Evolutionary conservation across 2,329 filamentous ascomycete species (phyloP).

Genomic region (Elsinoe arachidis): DNA sequence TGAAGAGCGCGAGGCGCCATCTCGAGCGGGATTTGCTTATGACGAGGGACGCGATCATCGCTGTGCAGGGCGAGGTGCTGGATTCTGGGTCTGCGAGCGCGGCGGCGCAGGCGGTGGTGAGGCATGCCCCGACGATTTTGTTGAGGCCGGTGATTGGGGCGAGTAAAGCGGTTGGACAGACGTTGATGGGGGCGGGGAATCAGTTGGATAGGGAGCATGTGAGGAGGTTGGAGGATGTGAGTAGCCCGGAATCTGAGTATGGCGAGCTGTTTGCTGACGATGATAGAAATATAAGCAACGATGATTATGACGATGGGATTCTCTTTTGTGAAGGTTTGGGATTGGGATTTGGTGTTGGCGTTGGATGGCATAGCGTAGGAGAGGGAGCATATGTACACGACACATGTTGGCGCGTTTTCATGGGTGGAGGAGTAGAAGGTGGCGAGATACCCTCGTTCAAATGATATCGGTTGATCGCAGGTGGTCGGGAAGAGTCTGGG

Average conservation of each 20-base stretch:
- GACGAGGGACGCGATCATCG: slow-evolving; percentile 85
- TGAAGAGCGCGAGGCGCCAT: slow-evolving; percentile 73
- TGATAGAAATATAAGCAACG: slow-evolving; percentile 16
- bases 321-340: not conserved
- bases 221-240: slow-evolving; percentile 78
- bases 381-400: not conserved
- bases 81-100: slow-evolving; percentile 75
- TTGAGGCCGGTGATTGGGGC: slow-evolving; percentile 85
- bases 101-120: slow-evolving; percentile 68
- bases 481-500: too few species aligned
- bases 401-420: not conserved
- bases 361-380: not conserved
- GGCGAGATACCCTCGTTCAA: slow-evolving; percentile 7
- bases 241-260: slow-evolving; percentile 31
- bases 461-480: not conserved
- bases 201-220: slow-evolving; percentile 75
- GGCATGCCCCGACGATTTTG: slow-evolving; percentile 84
- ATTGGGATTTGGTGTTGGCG: not conserved
- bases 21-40: slow-evolving; percentile 80
- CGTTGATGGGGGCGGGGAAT: slow-evolving; percentile 86
- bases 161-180: slow-evolving; percentile 79
- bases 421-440: not conserved
- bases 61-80: slow-evolving; percentile 83
- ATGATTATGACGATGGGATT: not conserved
- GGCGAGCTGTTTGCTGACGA: not conserved